Base-by-base conservation (phyloP, 2,329 filamentous ascomycete genomes). In the Neurospora sp. region DNA sequence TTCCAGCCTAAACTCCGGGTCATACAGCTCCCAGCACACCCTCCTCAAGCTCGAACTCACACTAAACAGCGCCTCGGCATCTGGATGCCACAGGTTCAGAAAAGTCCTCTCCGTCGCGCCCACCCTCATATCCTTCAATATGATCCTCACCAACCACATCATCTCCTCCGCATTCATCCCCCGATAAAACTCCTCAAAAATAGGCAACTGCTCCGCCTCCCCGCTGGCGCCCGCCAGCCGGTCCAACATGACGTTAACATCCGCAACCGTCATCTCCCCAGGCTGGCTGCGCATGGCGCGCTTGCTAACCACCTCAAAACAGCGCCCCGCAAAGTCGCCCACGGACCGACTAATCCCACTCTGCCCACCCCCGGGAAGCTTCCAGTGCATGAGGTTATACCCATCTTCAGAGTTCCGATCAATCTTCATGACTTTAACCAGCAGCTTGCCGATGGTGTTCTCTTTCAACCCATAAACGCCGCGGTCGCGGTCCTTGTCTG, bases 391-490 rank as follows among this genome's bases (percentile, higher is more conserved):
- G 33, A 99, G 84, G 73, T 88, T 93, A 77, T 91, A 90, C 0
- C 90, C 95, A 81, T 98, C 95, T 73, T 97, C 93, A 0, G 93
- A 96, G 75, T 94, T 90, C 76, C 91, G 92, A 81, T 94, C 91
- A 76, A 99, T 97, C 77, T 94, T 95, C 84, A 97, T 91, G 46
- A 97, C 86, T 78, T 93, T 95, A 71, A 97, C 92, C n/a, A 98
- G 84, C 23, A 98, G 82, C 78, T 93, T 97, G 10, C 91, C 95
- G 71, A 99, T 93, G 5, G 90, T 88, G 78, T 91, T 94, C 82
- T 99, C 96, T 78, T 98, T 98, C 52, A 99, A 84, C 0, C 95
- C 93, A 76, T 98, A 99, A 83, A 97, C 93, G 19, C 91, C 91
- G 67, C 96, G 88, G 76, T 98, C 93, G 46, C 93, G 89, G 77